phyloP scores from a whole-genome alignment of 352 stramenopile species.

The Albugo candida region DNA sequence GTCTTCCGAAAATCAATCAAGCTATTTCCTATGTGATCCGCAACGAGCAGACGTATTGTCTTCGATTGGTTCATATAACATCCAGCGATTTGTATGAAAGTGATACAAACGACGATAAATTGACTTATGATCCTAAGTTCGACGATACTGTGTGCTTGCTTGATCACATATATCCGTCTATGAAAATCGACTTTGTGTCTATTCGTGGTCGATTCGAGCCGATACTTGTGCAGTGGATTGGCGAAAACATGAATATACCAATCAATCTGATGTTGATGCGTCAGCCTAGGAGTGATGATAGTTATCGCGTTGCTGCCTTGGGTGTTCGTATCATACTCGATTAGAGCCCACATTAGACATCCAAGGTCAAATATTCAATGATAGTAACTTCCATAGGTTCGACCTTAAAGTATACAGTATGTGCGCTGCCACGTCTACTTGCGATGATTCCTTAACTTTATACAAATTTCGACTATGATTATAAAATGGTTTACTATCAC shows the following conservation, averaged over 20 bases:
- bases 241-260: conserved; percentile 37
- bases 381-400: no score
- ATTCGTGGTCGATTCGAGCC: conserved; percentile 50
- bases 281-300: conserved; percentile 49
- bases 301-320: conserved; percentile 51
- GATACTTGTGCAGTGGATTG: conserved; percentile 65
- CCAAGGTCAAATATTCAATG: no score
- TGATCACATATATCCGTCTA: conserved; percentile 79
- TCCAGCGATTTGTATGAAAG: conserved; percentile 2
- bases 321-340: conserved; percentile 30
- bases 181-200: conserved; percentile 78
- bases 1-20: conserved; percentile 83
- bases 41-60: conserved; percentile 77
- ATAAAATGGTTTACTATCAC: no score
- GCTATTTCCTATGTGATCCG: conserved; percentile 77
- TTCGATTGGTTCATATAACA: conserved; percentile 70
- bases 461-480: no score
- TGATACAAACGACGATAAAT: no score
- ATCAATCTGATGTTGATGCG: conserved; percentile 85
- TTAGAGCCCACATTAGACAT: no score
- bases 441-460: no score
- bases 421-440: no score
- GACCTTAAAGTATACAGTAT: no score
- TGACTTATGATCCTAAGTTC: conserved; percentile 5
- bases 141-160: conserved; percentile 52